Evolutionary conservation across 2,329 filamentous ascomycete genomes (phyloP), one percentile per base, ranked within the genome.

Genomic region (Neofusicoccum laricinum): DNA sequence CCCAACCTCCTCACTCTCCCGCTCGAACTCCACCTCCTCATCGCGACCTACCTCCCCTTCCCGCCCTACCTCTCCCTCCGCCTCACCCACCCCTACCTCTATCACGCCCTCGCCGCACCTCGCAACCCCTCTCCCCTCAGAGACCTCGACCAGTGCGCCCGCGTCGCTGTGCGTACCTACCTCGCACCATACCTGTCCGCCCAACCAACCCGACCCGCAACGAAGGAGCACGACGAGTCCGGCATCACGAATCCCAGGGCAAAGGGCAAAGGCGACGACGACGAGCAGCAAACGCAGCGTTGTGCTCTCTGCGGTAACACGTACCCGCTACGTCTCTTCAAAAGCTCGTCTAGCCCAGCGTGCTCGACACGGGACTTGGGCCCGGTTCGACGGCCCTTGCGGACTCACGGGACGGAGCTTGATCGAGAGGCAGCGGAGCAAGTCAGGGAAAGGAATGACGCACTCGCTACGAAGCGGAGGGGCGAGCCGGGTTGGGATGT

Each of bases 31-130:
- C 68, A 75, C 45, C 68, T 69, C 38, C 63, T 69, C 21, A 72
- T 80, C 49, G 66, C 70, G 46, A 68, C 75, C 32, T 66, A 74
- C 65, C 73, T 81, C 8, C 70, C 75, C 5, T 69, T 69, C 0
- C 76, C 79, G 45, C 73, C 70, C 30, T 68, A 75, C 19, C 68
- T 80, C 8, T 71, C 79, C 3, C 71, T 80, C 10, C 77, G 77
- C 49, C 73, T 80, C 46, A 71, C 73, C 5, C 71, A 74, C 51
- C 69, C 68, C 11, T 64, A 67, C 11, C 66, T 79, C 34, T 73
- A 76, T 68, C 65, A 68, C 48, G 69, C 66, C 0, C 61, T 77
- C 12, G 64, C 69, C 10, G 48, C 67, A 7, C 65, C 67, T 4
- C 61, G 30, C 15, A 30, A 69, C n/a, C 69, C 65, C 41, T 67